Conservation (phyloP, 2,329 filamentous ascomycete genomes). For the Diaporthe amygdali region DNA sequence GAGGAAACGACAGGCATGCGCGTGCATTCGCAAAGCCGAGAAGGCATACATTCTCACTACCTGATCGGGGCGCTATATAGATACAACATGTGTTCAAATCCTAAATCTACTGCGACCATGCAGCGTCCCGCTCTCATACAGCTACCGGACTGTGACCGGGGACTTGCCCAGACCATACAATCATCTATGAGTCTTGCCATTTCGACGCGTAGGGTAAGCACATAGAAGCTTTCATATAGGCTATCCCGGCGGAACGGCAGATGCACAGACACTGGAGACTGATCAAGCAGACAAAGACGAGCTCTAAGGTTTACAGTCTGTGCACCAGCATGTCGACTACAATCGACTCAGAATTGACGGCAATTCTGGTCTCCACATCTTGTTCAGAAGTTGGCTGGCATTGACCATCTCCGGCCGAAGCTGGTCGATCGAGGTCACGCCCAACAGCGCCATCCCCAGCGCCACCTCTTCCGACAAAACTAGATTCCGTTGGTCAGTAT, state of each 20-base stretch:
- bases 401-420: slow-evolving; percentile 58
- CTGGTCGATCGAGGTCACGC: slow-evolving; percentile 53
- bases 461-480: slow-evolving; percentile 30
- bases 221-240: not conserved
- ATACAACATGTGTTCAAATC: no score
- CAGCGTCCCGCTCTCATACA: no score
- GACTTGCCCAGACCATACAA: no score
- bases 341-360: slow-evolving; percentile 29
- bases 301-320: not conserved
- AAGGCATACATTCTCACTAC: no score
- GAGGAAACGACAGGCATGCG: no score
- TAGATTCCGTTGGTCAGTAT: not conserved
- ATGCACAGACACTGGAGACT: not conserved
- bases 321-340: not conserved
- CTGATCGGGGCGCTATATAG: no score
- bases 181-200: no score
- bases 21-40: no score
- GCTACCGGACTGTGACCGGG: no score
- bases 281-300: not conserved
- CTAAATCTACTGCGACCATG: no score
- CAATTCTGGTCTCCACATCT: slow-evolving; percentile 39
- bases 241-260: not conserved
- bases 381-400: slow-evolving; percentile 35
- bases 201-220: not conserved
- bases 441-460: slow-evolving; percentile 55